Evolutionary conservation across 2,329 filamentous ascomycete species (phyloP), one percentile per base, ranked within the genome.

Genomic region (Lasiodiplodia theobromae): DNA sequence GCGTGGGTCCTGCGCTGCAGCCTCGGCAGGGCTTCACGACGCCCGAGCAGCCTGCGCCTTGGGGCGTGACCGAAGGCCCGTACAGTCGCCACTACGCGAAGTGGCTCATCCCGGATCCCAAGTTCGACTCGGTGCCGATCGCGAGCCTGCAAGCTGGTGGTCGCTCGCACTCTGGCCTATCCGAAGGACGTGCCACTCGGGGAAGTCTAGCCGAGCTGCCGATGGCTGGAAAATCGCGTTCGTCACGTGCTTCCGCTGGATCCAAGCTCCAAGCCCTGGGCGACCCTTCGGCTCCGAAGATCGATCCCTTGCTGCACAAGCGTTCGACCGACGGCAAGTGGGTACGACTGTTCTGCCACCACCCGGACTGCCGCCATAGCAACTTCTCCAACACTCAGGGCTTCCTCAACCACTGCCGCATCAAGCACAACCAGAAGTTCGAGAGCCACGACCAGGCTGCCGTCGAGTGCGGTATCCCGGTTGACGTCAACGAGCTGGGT

Each of bases 381-480:
- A 93, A 97, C 79, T 98, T 98, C 77, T 94, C 92, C 68, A 98
- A 94, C 82, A 96, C 94, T 0, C 96, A 98, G 80, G 96, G 96
- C n/a, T 98, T 98, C 81, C 96, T 99, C 82, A 99, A 99, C 77
- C 96, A 99, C 78, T 98, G 95, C 78, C 93, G 96, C 68, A 98
- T 99, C 74, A 94, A 94, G 31, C 96, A 99, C 81, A 92, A 91
- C 77, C 88, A 93, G 69, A 94, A 96, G 71, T 98, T 94, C 84
- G 95, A 97, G 82, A 97, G 93, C 74, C 96, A 99, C 76, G 95
- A 98, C 79, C 93, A 94, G 75, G 96, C 96, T 71, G 96, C 95
- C 40, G 86, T 94, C 68, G 91, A 92, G 69, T 96, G 93, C 73
- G 96, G 96, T 65, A 90, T 94, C 72, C 89, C 91, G 14, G 88